Percentiles rank a stretch among this genome's conserved stretches.
Conservation (phyloP, 345 rosid species). For the Isatis tinctoria region DNA sequence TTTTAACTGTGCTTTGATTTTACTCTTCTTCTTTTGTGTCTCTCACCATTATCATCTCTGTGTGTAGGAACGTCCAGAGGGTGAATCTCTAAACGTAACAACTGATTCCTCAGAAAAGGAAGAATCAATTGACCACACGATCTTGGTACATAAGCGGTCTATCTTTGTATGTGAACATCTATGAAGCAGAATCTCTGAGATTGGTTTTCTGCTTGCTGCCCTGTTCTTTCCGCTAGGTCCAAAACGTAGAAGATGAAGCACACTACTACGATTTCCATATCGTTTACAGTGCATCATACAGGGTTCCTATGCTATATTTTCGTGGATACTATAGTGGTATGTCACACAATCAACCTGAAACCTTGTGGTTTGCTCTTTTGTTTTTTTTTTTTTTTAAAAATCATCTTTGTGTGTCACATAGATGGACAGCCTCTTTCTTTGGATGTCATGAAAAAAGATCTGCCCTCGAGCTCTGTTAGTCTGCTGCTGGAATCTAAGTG, state of each 20-base stretch:
- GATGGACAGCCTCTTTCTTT: slow-evolving; percentile 61
- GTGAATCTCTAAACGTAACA: slow-evolving; percentile 25
- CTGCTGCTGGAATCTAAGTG: slow-evolving; percentile 61
- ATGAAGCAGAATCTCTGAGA: background rate
- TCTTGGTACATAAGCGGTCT: slow-evolving; percentile 42
- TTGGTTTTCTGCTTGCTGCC: background rate
- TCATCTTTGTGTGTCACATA: slow-evolving; percentile 15
- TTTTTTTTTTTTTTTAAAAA: slow-evolving; percentile 7
- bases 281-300: slow-evolving; percentile 62
- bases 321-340: slow-evolving; percentile 63
- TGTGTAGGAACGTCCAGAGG: slow-evolving; percentile 31
- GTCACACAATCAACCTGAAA: background rate
- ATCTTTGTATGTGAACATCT: background rate
- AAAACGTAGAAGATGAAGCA: slow-evolving; percentile 33
- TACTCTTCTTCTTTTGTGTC: background rate
- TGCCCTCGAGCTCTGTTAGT: slow-evolving; percentile 61
- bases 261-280: slow-evolving; percentile 76
- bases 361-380: background rate
- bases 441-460: slow-evolving; percentile 61
- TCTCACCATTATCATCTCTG: background rate
- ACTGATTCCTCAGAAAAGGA: slow-evolving; percentile 27
- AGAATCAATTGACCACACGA: slow-evolving; percentile 48
- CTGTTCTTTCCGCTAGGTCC: slow-evolving; percentile 39
- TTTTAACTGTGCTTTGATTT: background rate
- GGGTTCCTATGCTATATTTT: slow-evolving; percentile 78